Evolutionary conservation across 2,329 filamentous ascomycete species (phyloP).

Genomic region (Xenosphaeropsis pyriputrescens): DNA sequence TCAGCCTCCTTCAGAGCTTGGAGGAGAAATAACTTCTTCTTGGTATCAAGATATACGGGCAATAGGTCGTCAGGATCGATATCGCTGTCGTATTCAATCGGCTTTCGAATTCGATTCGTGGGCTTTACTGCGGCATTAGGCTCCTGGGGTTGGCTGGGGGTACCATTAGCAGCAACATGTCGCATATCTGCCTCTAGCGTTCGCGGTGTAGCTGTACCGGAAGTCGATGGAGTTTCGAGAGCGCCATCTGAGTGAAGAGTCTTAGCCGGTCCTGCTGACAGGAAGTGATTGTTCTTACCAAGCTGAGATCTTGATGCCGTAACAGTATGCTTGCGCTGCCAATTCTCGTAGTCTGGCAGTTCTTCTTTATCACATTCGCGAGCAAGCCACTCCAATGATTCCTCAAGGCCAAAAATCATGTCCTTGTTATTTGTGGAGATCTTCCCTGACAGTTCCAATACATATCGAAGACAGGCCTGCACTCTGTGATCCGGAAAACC

Average conservation of each 20-base stretch:
- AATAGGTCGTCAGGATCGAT: slow-evolving; percentile 64
- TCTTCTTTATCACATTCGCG: slow-evolving; percentile 55
- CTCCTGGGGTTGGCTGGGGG: no score
- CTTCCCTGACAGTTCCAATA: slow-evolving; percentile 52
- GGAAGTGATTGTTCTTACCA: not conserved
- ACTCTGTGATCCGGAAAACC: slow-evolving; percentile 53
- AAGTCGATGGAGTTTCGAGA: slow-evolving; percentile 12
- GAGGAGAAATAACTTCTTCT: slow-evolving; percentile 48
- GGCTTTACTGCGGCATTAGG: no score
- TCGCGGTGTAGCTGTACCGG: slow-evolving; percentile 16
- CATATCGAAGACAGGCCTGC: slow-evolving; percentile 46
- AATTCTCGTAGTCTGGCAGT: slow-evolving; percentile 55
- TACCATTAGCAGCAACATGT: slow-evolving; percentile 7
- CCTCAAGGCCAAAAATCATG: slow-evolving; percentile 71
- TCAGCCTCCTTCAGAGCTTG: slow-evolving; percentile 30
- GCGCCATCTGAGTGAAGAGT: no score
- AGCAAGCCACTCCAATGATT: slow-evolving; percentile 84
- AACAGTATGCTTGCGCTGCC: slow-evolving; percentile 10
- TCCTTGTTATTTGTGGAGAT: slow-evolving; percentile 43
- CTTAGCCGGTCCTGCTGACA: no score
- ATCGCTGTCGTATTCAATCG: slow-evolving; percentile 46
- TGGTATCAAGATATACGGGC: slow-evolving; percentile 63
- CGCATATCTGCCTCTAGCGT: slow-evolving; percentile 13
- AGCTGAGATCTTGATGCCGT: not conserved
- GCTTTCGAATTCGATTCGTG: not conserved